Evolutionary conservation across 2,329 filamentous ascomycete species (phyloP).

Genomic region (Pyrenochaeta sp.): DNA sequence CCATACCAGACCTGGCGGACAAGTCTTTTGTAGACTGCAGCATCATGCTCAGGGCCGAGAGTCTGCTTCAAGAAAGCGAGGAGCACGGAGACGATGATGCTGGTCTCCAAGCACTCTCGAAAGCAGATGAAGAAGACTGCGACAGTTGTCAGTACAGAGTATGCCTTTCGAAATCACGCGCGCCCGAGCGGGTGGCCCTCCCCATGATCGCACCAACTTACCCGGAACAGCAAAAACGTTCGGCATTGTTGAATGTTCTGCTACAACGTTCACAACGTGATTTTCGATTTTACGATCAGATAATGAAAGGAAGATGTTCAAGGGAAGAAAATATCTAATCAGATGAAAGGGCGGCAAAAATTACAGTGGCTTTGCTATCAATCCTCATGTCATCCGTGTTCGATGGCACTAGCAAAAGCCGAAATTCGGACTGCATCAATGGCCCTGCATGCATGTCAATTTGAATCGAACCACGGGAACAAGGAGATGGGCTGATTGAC

Average conservation of each 20-base stretch:
- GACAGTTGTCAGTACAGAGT: constrained; percentile 2
- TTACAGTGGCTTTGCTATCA: neutral
- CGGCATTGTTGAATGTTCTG: constrained; percentile 55
- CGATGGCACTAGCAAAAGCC: constrained; percentile 17
- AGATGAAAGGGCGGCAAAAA: constrained; percentile 17
- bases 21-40: constrained; percentile 71
- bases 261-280: neutral
- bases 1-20: constrained; percentile 76
- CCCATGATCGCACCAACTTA: constrained; percentile 31
- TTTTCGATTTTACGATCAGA: constrained; percentile 9
- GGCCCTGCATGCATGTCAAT: constrained; percentile 7
- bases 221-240: constrained; percentile 78
- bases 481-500: constrained; percentile 9
- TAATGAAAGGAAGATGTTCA: constrained; percentile 5
- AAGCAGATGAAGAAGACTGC: constrained; percentile 89
- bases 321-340: constrained; percentile 29
- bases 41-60: constrained; percentile 71
- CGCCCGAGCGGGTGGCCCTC: neutral
- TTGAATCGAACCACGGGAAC: constrained; percentile 6
- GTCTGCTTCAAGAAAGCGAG: constrained; percentile 86
- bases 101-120: constrained; percentile 82
- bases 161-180: neutral
- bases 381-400: constrained; percentile 1
- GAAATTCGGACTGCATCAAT: constrained; percentile 13
- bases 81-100: constrained; percentile 86